Percentiles rank a stretch among this genome's conserved stretches.
These are phyloP conservation scores for Mangifera indica DNA, from an alignment of 345 rosid genomes.

Conservation along the genomic window DNA sequence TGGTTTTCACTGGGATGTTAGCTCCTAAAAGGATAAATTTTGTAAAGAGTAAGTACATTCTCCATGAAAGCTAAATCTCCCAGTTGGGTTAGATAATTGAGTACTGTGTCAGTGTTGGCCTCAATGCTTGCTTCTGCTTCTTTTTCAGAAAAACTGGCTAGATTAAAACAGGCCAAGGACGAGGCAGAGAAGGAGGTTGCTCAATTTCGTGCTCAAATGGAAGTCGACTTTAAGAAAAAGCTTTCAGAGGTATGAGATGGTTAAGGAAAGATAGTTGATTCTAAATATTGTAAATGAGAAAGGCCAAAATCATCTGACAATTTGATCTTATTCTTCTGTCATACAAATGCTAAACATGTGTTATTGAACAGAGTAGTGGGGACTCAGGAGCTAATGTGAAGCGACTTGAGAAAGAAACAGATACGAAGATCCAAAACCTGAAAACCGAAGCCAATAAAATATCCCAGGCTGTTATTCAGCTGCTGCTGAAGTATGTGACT, in stretches of 20 bases:
- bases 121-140: conserved; percentile 10
- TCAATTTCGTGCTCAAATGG: conserved; percentile 63
- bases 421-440: conserved; percentile 58
- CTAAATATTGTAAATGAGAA: background rate
- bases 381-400: conserved; percentile 88
- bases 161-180: conserved; percentile 85
- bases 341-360: conserved; percentile 12
- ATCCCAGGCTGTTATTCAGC: conserved; percentile 52
- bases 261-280: background rate
- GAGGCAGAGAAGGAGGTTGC: conserved; percentile 75
- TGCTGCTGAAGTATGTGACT: conserved; percentile 73
- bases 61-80: background rate
- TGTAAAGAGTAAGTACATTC: background rate
- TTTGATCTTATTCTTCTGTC: background rate
- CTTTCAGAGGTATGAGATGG: conserved; percentile 56
- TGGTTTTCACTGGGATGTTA: too few species aligned
- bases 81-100: background rate
- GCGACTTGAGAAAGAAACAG: conserved; percentile 80
- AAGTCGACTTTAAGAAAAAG: conserved; percentile 68
- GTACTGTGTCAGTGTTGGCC: background rate
- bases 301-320: background rate
- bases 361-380: conserved; percentile 64
- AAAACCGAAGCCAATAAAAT: conserved; percentile 58
- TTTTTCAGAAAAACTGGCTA: conserved; percentile 63
- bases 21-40: background rate